Percentiles rank a stretch among this genome's conserved stretches.
These are phyloP conservation scores for Mycena olivaceomarginata DNA, from an alignment of 768 basidiomycete species.

Conservation along the genomic window DNA sequence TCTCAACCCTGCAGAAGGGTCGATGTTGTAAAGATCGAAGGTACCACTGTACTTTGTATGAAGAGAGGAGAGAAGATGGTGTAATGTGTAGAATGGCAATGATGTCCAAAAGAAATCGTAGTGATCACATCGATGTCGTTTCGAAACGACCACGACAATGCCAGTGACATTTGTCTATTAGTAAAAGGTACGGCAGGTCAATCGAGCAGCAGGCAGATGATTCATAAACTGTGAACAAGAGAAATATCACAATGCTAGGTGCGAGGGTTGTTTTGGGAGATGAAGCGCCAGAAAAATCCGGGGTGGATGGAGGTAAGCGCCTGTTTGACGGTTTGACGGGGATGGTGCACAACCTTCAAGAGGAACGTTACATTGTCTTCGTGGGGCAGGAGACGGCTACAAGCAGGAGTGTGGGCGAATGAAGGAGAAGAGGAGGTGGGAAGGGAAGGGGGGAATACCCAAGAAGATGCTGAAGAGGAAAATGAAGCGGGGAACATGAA, in stretches of 20 bases:
- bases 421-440: not conserved
- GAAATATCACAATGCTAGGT: not conserved
- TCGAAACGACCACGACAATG: not conserved
- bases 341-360: not conserved
- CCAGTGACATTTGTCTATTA: not conserved
- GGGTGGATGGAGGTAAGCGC: not conserved
- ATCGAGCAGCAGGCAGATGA: not conserved
- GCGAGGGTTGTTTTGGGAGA: not conserved
- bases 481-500: not conserved
- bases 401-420: not conserved
- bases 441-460: not conserved
- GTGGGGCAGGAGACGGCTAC: too few relatives aligned
- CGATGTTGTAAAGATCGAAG: not conserved
- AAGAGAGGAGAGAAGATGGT: not conserved
- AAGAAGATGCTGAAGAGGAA: not conserved
- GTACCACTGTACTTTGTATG: not conserved
- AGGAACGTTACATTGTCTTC: too few relatives aligned
- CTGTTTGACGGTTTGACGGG: not conserved
- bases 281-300: not conserved
- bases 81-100: not conserved
- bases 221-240: not conserved
- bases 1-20: too few relatives aligned
- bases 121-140: not conserved
- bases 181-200: not conserved
- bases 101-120: not conserved